Evolutionary conservation across 1,284 basidiomycete species (phyloP).

Genomic region (Vanrija pseudolonga): DNA sequence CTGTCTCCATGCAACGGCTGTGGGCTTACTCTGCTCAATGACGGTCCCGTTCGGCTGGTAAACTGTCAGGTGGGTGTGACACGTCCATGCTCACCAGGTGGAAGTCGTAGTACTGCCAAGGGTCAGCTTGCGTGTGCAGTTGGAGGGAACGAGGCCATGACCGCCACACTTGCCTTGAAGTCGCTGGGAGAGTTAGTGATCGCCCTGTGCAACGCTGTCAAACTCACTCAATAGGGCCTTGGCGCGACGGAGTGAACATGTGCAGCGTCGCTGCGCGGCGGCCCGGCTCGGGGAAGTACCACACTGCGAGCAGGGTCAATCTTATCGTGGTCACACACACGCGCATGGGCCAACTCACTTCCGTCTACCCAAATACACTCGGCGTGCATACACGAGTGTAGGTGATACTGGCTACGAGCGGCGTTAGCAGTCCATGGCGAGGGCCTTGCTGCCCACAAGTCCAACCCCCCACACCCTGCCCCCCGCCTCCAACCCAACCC

Average conservation of each 20-base stretch:
- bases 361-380: constrained; percentile 27
- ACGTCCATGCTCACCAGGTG: constrained; percentile 14
- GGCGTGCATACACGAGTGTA: constrained; percentile 24
- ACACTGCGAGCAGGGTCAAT: constrained; percentile 14
- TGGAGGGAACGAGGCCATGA: too few relatives aligned
- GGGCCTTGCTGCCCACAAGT: too few relatives aligned
- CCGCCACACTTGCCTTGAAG: constrained; percentile 8
- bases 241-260: constrained; percentile 28
- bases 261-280: constrained; percentile 22
- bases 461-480: too few relatives aligned
- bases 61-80: constrained; percentile 7
- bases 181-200: constrained; percentile 9
- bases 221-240: constrained; percentile 22
- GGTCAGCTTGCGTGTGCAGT: background rate
- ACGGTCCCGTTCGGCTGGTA: constrained; percentile 15
- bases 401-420: constrained; percentile 15
- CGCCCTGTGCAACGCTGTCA: background rate
- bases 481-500: background rate
- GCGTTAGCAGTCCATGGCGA: background rate
- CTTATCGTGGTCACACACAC: background rate
- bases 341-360: constrained; percentile 9
- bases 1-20: constrained; percentile 3
- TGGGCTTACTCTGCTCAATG: constrained; percentile 10
- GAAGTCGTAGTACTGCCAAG: constrained; percentile 27
- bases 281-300: constrained; percentile 36